Base-by-base conservation (phyloP, 2,329 filamentous ascomycete species). In the Stagonosporopsis tanaceti region DNA sequence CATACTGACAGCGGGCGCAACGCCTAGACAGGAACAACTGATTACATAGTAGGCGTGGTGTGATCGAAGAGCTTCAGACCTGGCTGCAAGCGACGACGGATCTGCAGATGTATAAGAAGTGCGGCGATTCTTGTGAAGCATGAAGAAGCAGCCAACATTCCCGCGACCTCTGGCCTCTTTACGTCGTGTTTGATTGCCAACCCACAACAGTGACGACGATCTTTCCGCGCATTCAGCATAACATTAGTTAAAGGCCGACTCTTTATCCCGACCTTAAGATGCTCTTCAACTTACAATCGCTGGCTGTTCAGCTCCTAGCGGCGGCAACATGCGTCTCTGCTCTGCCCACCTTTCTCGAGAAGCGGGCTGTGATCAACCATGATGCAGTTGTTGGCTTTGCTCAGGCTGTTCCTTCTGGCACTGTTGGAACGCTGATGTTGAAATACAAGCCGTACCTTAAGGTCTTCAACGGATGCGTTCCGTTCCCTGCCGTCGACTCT, bases 401-500 rank as follows among this genome's bases (percentile, higher is more conserved):
- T 0, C 66, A 87, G 67, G 80, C 82, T 0, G 82, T 87, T 0
- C 85, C 85, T 0, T 75, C 72, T 39, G 78, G 77, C 5, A 74
- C 74, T 1, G 68, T 73, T 0, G 85, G 85, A 14, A 68, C 76
- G 2, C 68, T 85, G 24, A 84, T 85, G 62, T 68, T 83, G 39
- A 81, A 82, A 50, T 87, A 85, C 72, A 81, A 87, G 72, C 85
- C 85, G 0, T 79, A 77, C 50, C 77, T 87, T 6, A 64, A 85
- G 11, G 81, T 87, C 5, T 78, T 80, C 17, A 84, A 84, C 63
- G 86, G 86, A 42, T 89, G 86, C 60, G 85, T 88, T 8, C 85
- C 86, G 0, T 89, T 86, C 66, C 85, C 86, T 0, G 86, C 82
- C 1, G 86, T 89, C 1, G 83, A 89, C 60, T 79, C 79, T 0